Conservation (phyloP, 2,329 filamentous ascomycete species). For the Ambrosiella cleistominuta region DNA sequence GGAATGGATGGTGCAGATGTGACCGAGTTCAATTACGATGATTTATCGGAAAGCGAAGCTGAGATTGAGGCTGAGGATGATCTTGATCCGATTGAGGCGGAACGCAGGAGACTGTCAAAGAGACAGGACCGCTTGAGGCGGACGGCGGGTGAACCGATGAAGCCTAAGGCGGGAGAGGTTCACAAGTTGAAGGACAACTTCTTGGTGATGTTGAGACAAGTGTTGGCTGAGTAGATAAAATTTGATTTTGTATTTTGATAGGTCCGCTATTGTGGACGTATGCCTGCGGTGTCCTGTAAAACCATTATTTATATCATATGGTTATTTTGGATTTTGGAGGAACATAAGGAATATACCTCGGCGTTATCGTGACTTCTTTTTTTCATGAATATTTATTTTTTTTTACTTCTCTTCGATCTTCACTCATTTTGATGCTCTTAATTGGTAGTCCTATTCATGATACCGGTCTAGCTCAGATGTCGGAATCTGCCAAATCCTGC, state of each 20-base stretch:
- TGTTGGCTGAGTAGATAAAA: conserved; percentile 50
- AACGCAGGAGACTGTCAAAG: conserved; percentile 59
- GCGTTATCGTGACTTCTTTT: not conserved
- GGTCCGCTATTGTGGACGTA: not conserved
- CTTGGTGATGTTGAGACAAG: conserved; percentile 60
- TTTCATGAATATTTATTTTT: not conserved
- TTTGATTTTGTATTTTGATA: not conserved
- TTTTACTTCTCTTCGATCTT: not conserved
- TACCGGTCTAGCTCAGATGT: not conserved
- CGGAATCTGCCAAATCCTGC: not conserved
- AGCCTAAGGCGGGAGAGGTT: conserved; percentile 63
- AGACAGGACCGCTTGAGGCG: conserved; percentile 65
- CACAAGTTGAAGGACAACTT: conserved; percentile 67
- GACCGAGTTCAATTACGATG: conserved; percentile 60
- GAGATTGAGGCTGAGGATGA: conserved; percentile 58
- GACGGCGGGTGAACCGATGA: conserved; percentile 66
- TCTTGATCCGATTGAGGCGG: conserved; percentile 71
- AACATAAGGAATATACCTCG: not conserved
- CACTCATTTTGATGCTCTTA: not conserved
- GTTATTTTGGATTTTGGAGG: not conserved
- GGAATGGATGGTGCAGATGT: conserved; percentile 75
- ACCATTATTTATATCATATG: not conserved
- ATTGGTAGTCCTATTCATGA: not conserved
- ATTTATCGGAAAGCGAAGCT: conserved; percentile 36
- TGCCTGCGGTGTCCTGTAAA: not conserved